Conservation (phyloP, 306 rosid genomes). For the Prunus dulcis region DNA sequence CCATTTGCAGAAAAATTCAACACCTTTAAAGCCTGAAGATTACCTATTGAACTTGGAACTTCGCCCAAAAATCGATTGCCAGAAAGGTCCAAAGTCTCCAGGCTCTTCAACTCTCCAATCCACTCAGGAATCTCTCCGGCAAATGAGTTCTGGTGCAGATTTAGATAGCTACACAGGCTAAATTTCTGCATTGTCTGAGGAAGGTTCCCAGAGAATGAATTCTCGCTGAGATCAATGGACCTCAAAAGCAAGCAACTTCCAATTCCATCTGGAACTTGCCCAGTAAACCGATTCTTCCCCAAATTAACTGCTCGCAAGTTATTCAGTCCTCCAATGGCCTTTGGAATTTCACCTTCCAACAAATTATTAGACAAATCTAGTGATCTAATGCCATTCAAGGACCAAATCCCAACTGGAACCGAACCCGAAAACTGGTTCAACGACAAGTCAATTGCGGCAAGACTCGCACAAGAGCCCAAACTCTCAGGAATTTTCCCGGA, state of each 20-base stretch:
- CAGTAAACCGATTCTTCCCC: conserved; percentile 64
- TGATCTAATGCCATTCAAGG: conserved; percentile 73
- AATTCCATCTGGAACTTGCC: conserved; percentile 66
- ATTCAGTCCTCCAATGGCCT: conserved; percentile 51
- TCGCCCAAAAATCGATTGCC: conserved; percentile 64
- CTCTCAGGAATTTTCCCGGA: conserved; percentile 67
- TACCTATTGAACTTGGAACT: conserved; percentile 63
- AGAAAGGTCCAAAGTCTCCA: conserved; percentile 75
- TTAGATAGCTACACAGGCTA: conserved; percentile 54
- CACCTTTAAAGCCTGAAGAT: conserved; percentile 57
- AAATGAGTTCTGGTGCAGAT: conserved; percentile 55
- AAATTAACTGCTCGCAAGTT: conserved; percentile 64
- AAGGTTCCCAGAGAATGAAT: conserved; percentile 58
- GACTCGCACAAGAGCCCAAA: conserved; percentile 63
- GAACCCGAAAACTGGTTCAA: conserved; percentile 68
- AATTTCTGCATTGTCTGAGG: conserved; percentile 70
- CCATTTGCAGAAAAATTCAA: conserved; percentile 70
- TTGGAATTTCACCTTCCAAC: conserved; percentile 68
- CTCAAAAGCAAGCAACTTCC: conserved; percentile 89
- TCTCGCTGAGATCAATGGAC: conserved; percentile 78
- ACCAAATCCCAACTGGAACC: conserved; percentile 70
- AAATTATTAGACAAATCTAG: conserved; percentile 71
- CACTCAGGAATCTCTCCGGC: conserved; percentile 73
- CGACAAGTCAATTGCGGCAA: conserved; percentile 62
- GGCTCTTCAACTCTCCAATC: conserved; percentile 77